Evolutionary conservation across 2,329 filamentous ascomycete species (phyloP), one percentile per base, ranked within the genome.

Genomic region (Colletotrichum siamense): DNA sequence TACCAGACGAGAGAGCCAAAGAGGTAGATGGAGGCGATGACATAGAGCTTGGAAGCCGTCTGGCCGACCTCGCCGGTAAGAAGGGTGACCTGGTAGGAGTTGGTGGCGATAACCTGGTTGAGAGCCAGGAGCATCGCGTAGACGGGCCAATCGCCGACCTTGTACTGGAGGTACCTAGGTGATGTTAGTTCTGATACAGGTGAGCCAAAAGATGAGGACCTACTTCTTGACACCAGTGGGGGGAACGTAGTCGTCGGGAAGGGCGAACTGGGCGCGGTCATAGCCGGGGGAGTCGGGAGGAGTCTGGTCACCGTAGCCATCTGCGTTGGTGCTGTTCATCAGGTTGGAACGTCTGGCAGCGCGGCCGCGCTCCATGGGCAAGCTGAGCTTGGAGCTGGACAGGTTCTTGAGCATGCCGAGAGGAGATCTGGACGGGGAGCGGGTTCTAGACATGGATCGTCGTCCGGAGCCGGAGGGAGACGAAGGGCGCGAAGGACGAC

Each of bases 41-140:
- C 86, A 82, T 94, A 94, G 2, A 94, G 86, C 79, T 92, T 91
- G 39, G 84, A 82, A 7, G 91, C 90, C 2, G 89, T 88, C 81
- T 93, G 88, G 72, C 91, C 92, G 32, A 92, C 86, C 79, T 92
- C 89, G n/a, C 92, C 92, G 0, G 91, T 92, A 30, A 94, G 86
- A n/a, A 94, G 86, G 0, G 92, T 93, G 79, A 94, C 91, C 80
- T 94, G 92, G 83, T 93, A 93, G 0, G 91, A 93, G 82, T 93
- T 93, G 72, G 91, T 91, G 2, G 92, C 91, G 66, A 93, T 90
- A 77, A 93, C 91, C 80, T 93, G 92, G 36, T 91, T 91, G 39
- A 92, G 86, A 16, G 91, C 91, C 22, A 93, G 87, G 39, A 93
- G 86, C 77, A 93, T 87, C 3, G 90, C 89, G 81, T 93, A 93